phyloP scores from a whole-genome alignment of 768 basidiomycete species.

The Porphyrellus cyaneotinctus region DNA sequence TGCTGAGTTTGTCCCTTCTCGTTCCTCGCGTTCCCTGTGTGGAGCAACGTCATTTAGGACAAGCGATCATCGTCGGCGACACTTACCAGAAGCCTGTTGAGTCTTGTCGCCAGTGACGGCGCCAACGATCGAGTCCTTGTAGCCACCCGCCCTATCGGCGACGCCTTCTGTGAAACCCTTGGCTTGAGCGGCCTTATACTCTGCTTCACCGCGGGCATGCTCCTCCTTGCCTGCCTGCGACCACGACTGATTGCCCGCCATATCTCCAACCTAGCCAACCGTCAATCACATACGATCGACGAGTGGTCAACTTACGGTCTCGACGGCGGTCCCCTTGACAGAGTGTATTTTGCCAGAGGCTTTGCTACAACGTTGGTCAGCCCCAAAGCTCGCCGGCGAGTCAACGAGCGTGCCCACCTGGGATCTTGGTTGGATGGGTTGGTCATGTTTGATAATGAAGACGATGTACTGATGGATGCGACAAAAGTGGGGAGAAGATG shows the following conservation, averaged over 20 bases:
- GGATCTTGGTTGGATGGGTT: slow-evolving; percentile 23
- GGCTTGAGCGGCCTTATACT: slow-evolving; percentile 44
- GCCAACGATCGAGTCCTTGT: slow-evolving; percentile 52
- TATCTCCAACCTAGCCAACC: slow-evolving; percentile 36
- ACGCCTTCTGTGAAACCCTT: slow-evolving; percentile 50
- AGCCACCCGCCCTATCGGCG: slow-evolving; percentile 42
- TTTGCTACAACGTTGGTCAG: slow-evolving; percentile 27
- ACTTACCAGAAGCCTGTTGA: slow-evolving; percentile 47
- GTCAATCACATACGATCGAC: not conserved
- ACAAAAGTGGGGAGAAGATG: slow-evolving; percentile 4
- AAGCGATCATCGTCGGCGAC: accelerated
- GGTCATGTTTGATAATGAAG: slow-evolving; percentile 1
- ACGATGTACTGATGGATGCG: not conserved
- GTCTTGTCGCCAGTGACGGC: slow-evolving; percentile 52
- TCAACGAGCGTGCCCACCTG: slow-evolving; percentile 19
- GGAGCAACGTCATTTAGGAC: not conserved
- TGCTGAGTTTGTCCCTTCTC: slow-evolving; percentile 57
- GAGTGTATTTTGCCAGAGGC: slow-evolving; percentile 35
- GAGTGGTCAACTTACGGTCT: slow-evolving; percentile 23
- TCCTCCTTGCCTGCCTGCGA: slow-evolving; percentile 45
- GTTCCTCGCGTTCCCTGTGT: slow-evolving; percentile 46
- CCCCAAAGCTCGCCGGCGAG: no score
- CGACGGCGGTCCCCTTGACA: slow-evolving; percentile 34
- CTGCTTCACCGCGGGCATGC: slow-evolving; percentile 44
- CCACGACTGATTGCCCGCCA: slow-evolving; percentile 43